Evolutionary conservation across 371 early-diverging fungal species (phyloP).

Genomic region (Lichtheimia ornata): DNA sequence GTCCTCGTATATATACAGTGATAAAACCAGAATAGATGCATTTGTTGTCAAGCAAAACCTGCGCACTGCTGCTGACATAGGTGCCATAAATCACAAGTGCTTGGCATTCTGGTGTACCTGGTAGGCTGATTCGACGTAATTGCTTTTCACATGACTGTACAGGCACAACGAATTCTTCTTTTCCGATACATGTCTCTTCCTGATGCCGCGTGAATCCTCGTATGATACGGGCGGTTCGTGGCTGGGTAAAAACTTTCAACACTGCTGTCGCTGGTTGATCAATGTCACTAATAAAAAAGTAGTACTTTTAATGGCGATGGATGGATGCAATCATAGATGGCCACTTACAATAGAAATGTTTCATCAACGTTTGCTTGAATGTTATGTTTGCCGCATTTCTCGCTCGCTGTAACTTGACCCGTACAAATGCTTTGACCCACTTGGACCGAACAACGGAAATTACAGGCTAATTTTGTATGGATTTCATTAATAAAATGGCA

Average conservation of each 20-base stretch:
- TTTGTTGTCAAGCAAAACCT: constrained; percentile 30
- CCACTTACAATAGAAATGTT: constrained; percentile 38
- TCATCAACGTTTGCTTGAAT: constrained; percentile 44
- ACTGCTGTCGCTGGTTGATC: constrained; percentile 21
- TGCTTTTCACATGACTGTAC: constrained; percentile 35
- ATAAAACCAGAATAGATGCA: constrained; percentile 36
- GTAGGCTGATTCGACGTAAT: constrained; percentile 29
- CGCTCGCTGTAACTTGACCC: constrained; percentile 25
- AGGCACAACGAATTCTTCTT: constrained; percentile 28
- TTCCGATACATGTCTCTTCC: constrained; percentile 26
- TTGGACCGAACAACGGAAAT: constrained; percentile 34
- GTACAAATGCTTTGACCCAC: constrained; percentile 29
- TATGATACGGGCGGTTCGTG: constrained; percentile 18
- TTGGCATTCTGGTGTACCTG: constrained; percentile 26
- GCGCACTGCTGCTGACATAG: constrained; percentile 31
- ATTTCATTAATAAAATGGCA: not conserved
- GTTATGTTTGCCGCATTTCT: constrained; percentile 42
- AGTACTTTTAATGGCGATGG: not conserved
- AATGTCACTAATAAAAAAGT: constrained; percentile 28
- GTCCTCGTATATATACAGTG: constrained; percentile 45
- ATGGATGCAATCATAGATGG: not conserved
- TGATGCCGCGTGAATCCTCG: not conserved
- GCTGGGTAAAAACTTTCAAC: constrained; percentile 30
- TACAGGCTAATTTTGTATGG: constrained; percentile 20
- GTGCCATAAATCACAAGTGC: constrained; percentile 39